Evolutionary conservation across 192 early-diverging fungal species (phyloP), one percentile per base, ranked within the genome.

Genomic region (Mortierella antarctica): DNA sequence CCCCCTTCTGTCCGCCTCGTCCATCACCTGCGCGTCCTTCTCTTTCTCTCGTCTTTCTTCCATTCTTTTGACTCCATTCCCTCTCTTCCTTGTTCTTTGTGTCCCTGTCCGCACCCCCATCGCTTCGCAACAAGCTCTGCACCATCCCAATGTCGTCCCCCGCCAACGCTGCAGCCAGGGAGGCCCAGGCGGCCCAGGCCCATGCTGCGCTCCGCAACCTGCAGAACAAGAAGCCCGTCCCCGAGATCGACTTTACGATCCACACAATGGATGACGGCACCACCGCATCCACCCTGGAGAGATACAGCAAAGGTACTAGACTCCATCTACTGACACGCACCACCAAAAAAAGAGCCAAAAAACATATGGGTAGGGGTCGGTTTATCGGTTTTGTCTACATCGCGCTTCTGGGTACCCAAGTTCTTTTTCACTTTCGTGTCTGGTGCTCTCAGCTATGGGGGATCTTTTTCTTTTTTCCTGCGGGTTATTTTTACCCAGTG

Each of bases 171-270:
- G 48, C 79, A 50, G 54, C 76, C 47, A 51, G 70, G 51, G 76
- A 79, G 69, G 76, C 76, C 6, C 76, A 82, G 64, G 74, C 80
- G 69, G 76, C 76, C 6, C 76, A 82, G 64, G 74, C 80, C 17
- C 63, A 66, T 31, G 74, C 73, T 39, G 70, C 80, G 31, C 74
- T 85, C 50, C 71, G 72, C 56, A 86, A 70, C 67, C 44, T 82
- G 21, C 72, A 77, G 50, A 62, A 85, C 58, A 85, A 82, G 55
- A 88, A 83, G 69, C 73, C 76, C 13, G 71, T 88, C 10, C 88
- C 89, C 40, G 85, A 84, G 62, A 92, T 94, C 62, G 94, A 95
- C 84, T 94, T 95, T 77, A 91, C 93, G 13, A 85, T 94, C 53
- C 91, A 95, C 66, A 90, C 85, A 60, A 83, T 87, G 70, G 94